Evolutionary conservation across 2,329 filamentous ascomycete genomes (phyloP), one percentile per base, ranked within the genome.

Genomic region (Pyricularia pennisetigena): DNA sequence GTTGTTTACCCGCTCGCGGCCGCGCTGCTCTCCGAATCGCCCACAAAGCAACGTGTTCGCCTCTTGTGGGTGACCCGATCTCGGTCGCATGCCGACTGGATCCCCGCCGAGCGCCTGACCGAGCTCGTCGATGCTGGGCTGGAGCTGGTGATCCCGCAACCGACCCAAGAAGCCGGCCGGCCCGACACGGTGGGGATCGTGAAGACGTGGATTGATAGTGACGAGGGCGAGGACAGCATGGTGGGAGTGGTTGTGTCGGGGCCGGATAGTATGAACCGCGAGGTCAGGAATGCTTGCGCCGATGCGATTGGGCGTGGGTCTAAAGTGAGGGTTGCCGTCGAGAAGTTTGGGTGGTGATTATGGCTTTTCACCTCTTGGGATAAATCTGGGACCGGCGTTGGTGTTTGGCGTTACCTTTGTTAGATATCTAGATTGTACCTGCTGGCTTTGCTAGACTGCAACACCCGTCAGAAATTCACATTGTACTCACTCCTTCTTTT

Each of bases 341-440:
- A 90, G 83, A 90, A 90, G 73, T 90, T 89, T 80, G 87, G 87
- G 1, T 90, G 88, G 88, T 90, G 68, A 73, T 65, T 14, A 4
- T 28, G 14, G 12, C 9, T 62, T 28, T 62, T 28, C 14, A 29
- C 9, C 24, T 28, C 59, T 62, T 62, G 24, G 24, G 24, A 62
- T 62, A 29, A 3, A 62, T 14, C 29, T 29, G 14, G 59, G 24
- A 5, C 12, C 23, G 23, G 59, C 59, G 28, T 62, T 62, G 59
- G 41, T n/a, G 41, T n/a, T 54, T 54, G 41, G 41, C 6, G 41
- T 54, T 54, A 9, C 20, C 2, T 54, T 3, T 20, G 16, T 49
- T 35, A 35, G 12, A 35, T 16, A 35, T 35, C 32, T 35, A 35
- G 32, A 54, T n/a, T 54, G 41, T 54, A 4, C 41, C 41, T 54